Base-by-base conservation (phyloP, 1,284 basidiomycete species). In the Ceratobasidium sp. region DNA sequence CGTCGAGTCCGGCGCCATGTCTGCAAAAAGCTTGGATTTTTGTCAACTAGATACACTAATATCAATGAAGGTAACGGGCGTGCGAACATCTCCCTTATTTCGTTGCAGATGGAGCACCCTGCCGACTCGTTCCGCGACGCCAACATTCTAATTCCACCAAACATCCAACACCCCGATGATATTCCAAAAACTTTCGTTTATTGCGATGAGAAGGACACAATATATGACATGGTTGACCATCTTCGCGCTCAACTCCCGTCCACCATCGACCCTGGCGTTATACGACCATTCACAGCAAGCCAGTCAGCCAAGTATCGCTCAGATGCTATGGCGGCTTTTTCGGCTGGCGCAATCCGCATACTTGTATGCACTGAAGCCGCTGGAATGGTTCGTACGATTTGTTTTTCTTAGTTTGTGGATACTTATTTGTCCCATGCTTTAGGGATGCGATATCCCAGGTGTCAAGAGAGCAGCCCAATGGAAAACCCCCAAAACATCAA, bases 361-460 rank as follows among this genome's bases (percentile, higher is more conserved):
- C 44, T 76, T 6, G 26, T 76, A 23, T 55, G 49, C 61, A 76
- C 72, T 1, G 72, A 76, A 40, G 72, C 72, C 1, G 60, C 60
- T 23, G 60, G 33, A 23, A 76, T 76, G 72, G 72, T 76, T 5
- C 5, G 58, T 63, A 3, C 9, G 4, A 15, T 44, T n/a, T 46
- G n/a, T n/a, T 51, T 64, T 53, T 13, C 2, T 10, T 42, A 28
- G 44, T 76, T 15, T 61, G 40, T 20, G 4, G 44, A 46, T n/a
- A 28, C 56, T 3, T 9, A n/a, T 9, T 28, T 26, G n/a, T n/a
- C n/a, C n/a, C n/a, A n/a, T 39, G 9, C 7, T 20, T 20, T 26
- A 76, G 72, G 72, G 72, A 20, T 64, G 56, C 46, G 72, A 76
- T 42, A 28, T 64, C 10, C 61, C 60, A 12, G 44, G 68, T 66